A percentile compares a stretch with the other conserved stretches of the same genome.
Evolutionary conservation across 495 filamentous ascomycete species (phyloP).

Genomic region (Lasiosphaeria hispida): DNA sequence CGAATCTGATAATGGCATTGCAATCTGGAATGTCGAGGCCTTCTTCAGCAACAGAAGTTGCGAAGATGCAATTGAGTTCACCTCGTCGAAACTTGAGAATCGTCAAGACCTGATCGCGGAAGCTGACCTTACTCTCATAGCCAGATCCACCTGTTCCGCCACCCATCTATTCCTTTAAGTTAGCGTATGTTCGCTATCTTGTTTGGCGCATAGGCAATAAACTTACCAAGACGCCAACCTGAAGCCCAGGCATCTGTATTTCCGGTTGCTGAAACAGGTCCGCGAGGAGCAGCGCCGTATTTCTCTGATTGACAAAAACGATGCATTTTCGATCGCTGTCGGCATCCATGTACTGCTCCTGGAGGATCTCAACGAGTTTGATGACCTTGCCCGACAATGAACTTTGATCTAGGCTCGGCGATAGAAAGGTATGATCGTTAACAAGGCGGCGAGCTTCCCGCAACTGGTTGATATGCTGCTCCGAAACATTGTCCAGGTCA

Average conservation of each 20-base stretch:
- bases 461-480: constrained; percentile 53
- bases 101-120: constrained; percentile 72
- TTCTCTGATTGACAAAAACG: constrained; percentile 77
- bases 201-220: no score
- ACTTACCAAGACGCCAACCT: constrained; percentile 67
- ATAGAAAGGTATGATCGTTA: constrained; percentile 44
- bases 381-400: constrained; percentile 73
- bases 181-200: not conserved
- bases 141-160: constrained; percentile 18
- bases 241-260: constrained; percentile 57
- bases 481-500: constrained; percentile 37
- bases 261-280: constrained; percentile 58
- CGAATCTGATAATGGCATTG: constrained; percentile 85
- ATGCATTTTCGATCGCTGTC: constrained; percentile 70
- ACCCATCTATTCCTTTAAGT: constrained; percentile 23
- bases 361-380: constrained; percentile 56
- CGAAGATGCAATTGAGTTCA: constrained; percentile 83
- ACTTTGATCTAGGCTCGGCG: constrained; percentile 39
- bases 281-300: constrained; percentile 70
- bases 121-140: constrained; percentile 54
- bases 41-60: constrained; percentile 91
- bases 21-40: constrained; percentile 95
- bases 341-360: constrained; percentile 51
- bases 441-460: constrained; percentile 60
- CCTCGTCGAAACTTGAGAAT: constrained; percentile 76